Conservation (phyloP, 2,329 filamentous ascomycete species). For the Cercospora janseana region DNA sequence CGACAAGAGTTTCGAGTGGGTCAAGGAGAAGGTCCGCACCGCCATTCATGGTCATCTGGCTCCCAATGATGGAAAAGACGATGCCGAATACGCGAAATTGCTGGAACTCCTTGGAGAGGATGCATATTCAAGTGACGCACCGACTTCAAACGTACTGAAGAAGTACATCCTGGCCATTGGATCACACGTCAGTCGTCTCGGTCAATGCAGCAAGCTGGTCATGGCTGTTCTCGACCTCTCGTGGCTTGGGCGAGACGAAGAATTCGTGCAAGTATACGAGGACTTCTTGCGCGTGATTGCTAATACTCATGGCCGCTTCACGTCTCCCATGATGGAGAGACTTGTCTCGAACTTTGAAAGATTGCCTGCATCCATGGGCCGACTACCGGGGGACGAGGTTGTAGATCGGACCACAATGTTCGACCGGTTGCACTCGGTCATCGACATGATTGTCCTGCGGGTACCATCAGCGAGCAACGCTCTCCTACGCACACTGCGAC, state of each 20-base stretch:
- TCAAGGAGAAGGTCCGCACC: slow-evolving; percentile 61
- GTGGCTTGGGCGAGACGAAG: slow-evolving; percentile 62
- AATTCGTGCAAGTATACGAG: slow-evolving; percentile 57
- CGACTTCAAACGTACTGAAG: slow-evolving; percentile 52
- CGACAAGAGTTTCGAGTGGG: slow-evolving; percentile 56
- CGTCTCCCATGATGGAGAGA: slow-evolving; percentile 72
- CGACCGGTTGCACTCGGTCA: slow-evolving; percentile 69
- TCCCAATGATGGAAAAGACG: slow-evolving; percentile 50
- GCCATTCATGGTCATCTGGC: slow-evolving; percentile 42
- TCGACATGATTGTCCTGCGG: slow-evolving; percentile 74
- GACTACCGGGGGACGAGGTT: slow-evolving; percentile 53
- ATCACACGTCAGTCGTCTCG: slow-evolving; percentile 55
- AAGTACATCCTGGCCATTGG: slow-evolving; percentile 60
- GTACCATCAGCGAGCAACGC: slow-evolving; percentile 75
- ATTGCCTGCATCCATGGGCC: slow-evolving; percentile 54
- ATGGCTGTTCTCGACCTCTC: slow-evolving; percentile 57
- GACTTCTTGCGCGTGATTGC: slow-evolving; percentile 63
- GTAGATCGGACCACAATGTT: slow-evolving; percentile 66
- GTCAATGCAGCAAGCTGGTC: slow-evolving; percentile 58
- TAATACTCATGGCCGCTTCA: slow-evolving; percentile 77
- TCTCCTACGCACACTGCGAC: slow-evolving; percentile 54
- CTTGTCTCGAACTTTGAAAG: slow-evolving; percentile 74
- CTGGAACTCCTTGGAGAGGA: slow-evolving; percentile 33
- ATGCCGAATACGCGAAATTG: slow-evolving; percentile 56
- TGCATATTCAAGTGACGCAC: slow-evolving; percentile 42